phyloP scores from a whole-genome alignment of 768 basidiomycete genomes.

The Calvatia gigantea region DNA sequence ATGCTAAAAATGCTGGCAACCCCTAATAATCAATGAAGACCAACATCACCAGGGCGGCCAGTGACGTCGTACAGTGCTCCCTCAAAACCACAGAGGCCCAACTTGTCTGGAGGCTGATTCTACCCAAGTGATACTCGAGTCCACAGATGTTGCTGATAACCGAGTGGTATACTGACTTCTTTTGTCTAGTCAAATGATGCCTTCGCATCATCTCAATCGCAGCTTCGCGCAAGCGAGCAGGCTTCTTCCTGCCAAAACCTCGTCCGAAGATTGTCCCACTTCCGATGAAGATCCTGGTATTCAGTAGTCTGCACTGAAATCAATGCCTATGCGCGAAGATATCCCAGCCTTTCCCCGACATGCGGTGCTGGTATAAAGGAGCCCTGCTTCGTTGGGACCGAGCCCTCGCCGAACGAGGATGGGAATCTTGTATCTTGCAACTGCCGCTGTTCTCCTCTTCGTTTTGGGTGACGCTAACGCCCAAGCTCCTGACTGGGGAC shows the following conservation, averaged over 20 bases:
- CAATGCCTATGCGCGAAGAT: constrained; percentile 15
- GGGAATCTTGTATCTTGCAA: constrained; percentile 9
- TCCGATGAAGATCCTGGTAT: constrained; percentile 8
- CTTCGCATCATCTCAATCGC: neutral
- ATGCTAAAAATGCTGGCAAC: neutral
- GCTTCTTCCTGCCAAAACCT: constrained; percentile 5
- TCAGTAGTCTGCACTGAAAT: neutral
- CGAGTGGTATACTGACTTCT: too few relatives aligned
- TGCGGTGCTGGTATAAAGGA: constrained; percentile 5
- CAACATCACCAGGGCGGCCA: neutral
- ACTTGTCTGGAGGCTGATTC: too few relatives aligned
- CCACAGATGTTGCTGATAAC: too few relatives aligned
- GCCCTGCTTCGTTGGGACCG: neutral
- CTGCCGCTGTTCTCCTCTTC: constrained; percentile 10
- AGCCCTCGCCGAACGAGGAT: constrained; percentile 11
- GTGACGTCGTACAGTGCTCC: neutral
- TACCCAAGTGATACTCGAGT: too few relatives aligned
- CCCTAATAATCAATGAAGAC: neutral
- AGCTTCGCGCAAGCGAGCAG: constrained; percentile 10
- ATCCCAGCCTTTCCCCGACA: constrained; percentile 20
- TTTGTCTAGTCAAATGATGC: neutral
- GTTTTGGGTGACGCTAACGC: constrained; percentile 22
- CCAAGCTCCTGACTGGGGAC: constrained; percentile 38
- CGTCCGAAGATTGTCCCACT: neutral
- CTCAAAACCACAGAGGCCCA: too few relatives aligned